phyloP scores from a whole-genome alignment of 352 stramenopile species.

The Pythium sp. region DNA sequence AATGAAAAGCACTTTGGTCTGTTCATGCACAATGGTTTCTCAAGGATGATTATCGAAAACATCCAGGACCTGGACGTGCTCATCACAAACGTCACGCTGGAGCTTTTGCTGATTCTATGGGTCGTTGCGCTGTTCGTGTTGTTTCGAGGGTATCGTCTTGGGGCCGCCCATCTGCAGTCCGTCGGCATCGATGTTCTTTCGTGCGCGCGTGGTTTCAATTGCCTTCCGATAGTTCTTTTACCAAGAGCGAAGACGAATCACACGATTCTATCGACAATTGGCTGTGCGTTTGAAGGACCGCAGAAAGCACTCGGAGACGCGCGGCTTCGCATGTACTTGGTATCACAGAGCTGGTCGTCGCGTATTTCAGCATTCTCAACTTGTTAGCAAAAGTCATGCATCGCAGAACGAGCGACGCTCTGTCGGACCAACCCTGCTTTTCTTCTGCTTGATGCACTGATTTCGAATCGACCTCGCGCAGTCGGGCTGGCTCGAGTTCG shows the following conservation, averaged over 20 bases:
- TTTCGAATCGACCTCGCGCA: conserved; percentile 21
- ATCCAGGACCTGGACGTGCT: conserved; percentile 32
- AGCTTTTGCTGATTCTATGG: conserved; percentile 31
- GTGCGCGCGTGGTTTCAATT: too few species aligned
- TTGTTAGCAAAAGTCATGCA: conserved; percentile 32
- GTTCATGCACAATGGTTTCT: conserved; percentile 22
- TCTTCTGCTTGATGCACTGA: conserved; percentile 37
- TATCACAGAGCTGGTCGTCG: conserved; percentile 12
- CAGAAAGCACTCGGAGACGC: conserved; percentile 37
- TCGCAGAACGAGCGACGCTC: conserved; percentile 31
- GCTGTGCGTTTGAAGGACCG: conserved; percentile 39
- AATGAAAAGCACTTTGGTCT: conserved; percentile 27
- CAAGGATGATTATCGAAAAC: conserved; percentile 13
- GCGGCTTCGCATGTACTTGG: too few species aligned
- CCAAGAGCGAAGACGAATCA: conserved; percentile 8
- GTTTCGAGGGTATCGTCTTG: not conserved
- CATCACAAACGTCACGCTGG: conserved; percentile 34
- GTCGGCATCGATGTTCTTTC: conserved; percentile 21
- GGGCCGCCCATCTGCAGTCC: not conserved
- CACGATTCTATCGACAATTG: not conserved
- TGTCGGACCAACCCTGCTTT: conserved; percentile 34
- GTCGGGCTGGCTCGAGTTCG: conserved; percentile 16
- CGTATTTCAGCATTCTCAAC: conserved; percentile 48
- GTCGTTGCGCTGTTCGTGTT: conserved; percentile 19
- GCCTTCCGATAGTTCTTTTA: too few species aligned